These are phyloP conservation scores for Cyberlindnera subsufficiens DNA, from an alignment of 805 yeast genomes.

Conservation along the genomic window DNA sequence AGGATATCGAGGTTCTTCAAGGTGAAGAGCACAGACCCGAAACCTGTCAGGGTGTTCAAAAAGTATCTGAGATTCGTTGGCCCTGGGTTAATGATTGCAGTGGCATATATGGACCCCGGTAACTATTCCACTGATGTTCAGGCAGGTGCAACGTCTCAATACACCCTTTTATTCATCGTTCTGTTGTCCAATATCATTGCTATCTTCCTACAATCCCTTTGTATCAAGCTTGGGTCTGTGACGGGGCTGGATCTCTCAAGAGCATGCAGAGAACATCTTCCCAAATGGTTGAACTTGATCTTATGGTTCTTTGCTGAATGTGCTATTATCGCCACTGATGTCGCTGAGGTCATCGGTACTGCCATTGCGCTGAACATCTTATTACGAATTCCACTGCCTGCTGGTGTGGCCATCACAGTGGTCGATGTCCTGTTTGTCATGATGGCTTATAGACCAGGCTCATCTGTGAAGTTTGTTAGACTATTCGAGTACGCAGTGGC, in stretches of 20 bases:
- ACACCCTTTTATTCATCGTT: conserved; percentile 65
- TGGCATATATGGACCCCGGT: conserved; percentile 93
- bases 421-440: conserved; percentile 76
- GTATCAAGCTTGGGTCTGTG: conserved; percentile 82
- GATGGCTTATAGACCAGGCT: conserved; percentile 73
- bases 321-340: conserved; percentile 87
- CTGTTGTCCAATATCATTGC: conserved; percentile 81
- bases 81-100: conserved; percentile 83
- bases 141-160: conserved; percentile 79
- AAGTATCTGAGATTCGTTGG: conserved; percentile 72
- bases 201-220: conserved; percentile 71
- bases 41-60: conserved; percentile 24
- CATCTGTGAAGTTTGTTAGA: conserved; percentile 66
- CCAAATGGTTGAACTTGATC: conserved; percentile 55
- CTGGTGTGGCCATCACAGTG: conserved; percentile 76
- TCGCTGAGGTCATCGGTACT: conserved; percentile 93
- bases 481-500: conserved; percentile 75
- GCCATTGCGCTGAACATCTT: conserved; percentile 81
- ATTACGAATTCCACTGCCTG: conserved; percentile 64
- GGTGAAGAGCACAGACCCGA: conserved; percentile 14
- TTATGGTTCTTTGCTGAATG: conserved; percentile 78
- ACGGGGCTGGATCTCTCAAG: conserved; percentile 88
- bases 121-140: conserved; percentile 86
- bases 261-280: conserved; percentile 69
- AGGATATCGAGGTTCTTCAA: conserved; percentile 6